Base-by-base conservation (phyloP, 2,329 filamentous ascomycete species). In the Acrodontium crateriforme region DNA sequence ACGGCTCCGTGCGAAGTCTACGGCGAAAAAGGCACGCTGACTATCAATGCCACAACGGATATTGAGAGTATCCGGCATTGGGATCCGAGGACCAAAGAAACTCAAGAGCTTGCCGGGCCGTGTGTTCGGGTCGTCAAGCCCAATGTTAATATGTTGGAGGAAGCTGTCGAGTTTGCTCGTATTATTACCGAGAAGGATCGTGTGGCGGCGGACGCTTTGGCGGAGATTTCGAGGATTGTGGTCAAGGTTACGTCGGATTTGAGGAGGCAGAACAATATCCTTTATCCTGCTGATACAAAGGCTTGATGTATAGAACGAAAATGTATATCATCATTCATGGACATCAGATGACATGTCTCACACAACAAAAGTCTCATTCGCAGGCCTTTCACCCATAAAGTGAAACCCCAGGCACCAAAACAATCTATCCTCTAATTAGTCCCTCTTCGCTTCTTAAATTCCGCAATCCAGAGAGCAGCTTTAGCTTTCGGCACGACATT, bases 401-500 rank as follows among this genome's bases (percentile, higher is more conserved):
- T n/a, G n/a, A n/a, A n/a, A n/a, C n/a, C n/a, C n/a, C n/a, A n/a
- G n/a, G n/a, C n/a, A n/a, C n/a, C n/a, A n/a, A n/a, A n/a, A n/a
- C n/a, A n/a, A n/a, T n/a, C n/a, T n/a, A n/a, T n/a, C 4, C 8
- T 4, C 20, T 22, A 22, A 5, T 12, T 12, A n/a, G 4, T 44
- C 8, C 46, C 44, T 26, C 38, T 81, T 51, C 80, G 74, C 45
- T 62, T 67, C 62, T 94, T 95, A 52, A 84, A 85, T 43, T 89
- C 79, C 38, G 71, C 68, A 18, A 93, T 74, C 76, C 85, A 98
- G n/a, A 53, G 65, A 6, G 66, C 66, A 1, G 78, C 74, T 55
- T 71, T 73, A 3, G 53, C 56, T 45, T 69, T 76, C 0, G 87
- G 87, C 39, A 98, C 65, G 2, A 95, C 72, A 49, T 81, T 84